Evolutionary conservation across 2,329 filamentous ascomycete species (phyloP).

Genomic region (Cryphonectria carpinicola): DNA sequence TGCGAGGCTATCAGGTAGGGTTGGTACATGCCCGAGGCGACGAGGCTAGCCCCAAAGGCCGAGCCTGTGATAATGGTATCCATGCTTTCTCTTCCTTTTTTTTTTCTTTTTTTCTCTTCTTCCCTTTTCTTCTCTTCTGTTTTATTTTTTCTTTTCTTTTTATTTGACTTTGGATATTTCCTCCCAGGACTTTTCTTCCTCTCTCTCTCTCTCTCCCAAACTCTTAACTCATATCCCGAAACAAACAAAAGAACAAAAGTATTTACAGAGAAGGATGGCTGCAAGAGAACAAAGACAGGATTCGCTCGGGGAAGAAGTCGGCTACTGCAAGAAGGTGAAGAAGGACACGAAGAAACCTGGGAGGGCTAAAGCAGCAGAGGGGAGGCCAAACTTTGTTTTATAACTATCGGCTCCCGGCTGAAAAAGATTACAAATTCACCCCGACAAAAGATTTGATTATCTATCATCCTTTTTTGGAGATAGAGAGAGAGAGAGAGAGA

Average conservation of each 20-base stretch:
- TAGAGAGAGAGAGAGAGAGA: neutral
- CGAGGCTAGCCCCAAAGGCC: conserved; percentile 64
- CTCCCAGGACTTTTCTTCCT: conserved; percentile 33
- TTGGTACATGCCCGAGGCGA: conserved; percentile 62
- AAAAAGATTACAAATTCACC: neutral
- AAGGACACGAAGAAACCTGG: neutral
- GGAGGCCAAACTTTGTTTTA: neutral
- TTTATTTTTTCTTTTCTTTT: neutral
- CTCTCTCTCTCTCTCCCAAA: conserved; percentile 25
- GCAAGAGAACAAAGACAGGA: neutral
- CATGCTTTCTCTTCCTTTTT: conserved; percentile 28
- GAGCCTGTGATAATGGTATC: conserved; percentile 53
- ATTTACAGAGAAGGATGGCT: neutral
- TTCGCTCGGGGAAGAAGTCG: neutral
- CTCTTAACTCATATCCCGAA: neutral
- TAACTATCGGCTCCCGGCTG: neutral
- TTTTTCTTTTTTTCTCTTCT: conserved; percentile 35
- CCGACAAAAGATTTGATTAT: neutral
- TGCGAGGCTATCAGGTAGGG: conserved; percentile 64
- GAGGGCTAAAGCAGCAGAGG: neutral
- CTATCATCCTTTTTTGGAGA: neutral
- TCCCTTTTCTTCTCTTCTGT: conserved; percentile 35
- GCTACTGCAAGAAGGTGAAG: neutral
- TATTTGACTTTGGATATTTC: neutral
- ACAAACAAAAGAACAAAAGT: neutral